Percentiles rank a stretch among this genome's conserved stretches.
Evolutionary conservation across 768 basidiomycete species (phyloP).

Genomic region (Myochromella boudieri): DNA sequence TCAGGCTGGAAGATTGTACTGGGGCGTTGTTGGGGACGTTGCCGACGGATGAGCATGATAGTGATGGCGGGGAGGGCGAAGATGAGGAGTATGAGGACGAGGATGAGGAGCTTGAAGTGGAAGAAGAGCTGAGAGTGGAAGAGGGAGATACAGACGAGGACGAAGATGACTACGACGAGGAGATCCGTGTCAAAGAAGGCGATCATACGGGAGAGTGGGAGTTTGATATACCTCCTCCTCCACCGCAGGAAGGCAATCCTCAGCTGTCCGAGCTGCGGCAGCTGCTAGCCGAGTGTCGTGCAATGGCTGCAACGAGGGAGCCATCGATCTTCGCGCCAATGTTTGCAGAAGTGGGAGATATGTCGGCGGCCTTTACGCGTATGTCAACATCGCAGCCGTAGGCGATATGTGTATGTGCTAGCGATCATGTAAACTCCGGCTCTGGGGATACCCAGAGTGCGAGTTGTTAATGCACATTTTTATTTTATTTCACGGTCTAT

Average conservation of each 20-base stretch:
- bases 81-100: conserved; percentile 19
- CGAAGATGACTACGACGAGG: conserved; percentile 28
- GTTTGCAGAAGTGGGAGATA: conserved; percentile 9
- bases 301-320: conserved; percentile 45
- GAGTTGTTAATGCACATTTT: too few relatives aligned
- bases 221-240: conserved; percentile 25
- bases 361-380: too few relatives aligned
- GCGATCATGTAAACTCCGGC: too few relatives aligned
- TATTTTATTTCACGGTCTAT: too few relatives aligned
- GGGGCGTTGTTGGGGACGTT: conserved; percentile 58
- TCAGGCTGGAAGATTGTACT: conserved; percentile 77
- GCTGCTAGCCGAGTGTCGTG: conserved; percentile 56
- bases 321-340: conserved; percentile 33
- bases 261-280: conserved; percentile 48
- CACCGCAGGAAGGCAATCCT: conserved; percentile 23
- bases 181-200: conserved; percentile 4
- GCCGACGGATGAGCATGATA: conserved; percentile 34
- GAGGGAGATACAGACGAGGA: conserved; percentile 30
- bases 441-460: too few relatives aligned
- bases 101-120: not conserved
- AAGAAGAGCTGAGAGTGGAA: conserved; percentile 18
- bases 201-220: conserved; percentile 22
- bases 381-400: too few relatives aligned
- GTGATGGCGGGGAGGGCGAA: conserved; percentile 20
- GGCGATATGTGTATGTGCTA: too few relatives aligned